Conservation (phyloP, 139 green algal genomes). For the Eudorina sp. region DNA sequence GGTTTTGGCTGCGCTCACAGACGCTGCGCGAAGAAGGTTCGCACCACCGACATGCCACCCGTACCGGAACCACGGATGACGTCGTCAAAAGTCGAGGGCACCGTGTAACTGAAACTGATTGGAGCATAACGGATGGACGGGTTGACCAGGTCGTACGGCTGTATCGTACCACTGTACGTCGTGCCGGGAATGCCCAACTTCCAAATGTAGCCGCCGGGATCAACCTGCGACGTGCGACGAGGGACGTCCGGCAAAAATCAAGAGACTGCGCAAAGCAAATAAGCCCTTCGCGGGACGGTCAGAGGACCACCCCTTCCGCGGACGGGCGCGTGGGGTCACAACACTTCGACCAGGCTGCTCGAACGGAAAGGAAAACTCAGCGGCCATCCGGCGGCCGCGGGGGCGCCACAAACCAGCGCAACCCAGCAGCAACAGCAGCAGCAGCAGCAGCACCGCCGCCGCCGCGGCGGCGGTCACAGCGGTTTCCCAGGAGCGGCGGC, state of each 20-base stretch:
- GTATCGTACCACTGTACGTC: background rate
- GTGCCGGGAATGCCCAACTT: background rate
- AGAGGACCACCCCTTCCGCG: too few species aligned
- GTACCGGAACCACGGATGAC: background rate
- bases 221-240: background rate
- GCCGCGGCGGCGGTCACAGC: background rate
- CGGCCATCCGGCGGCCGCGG: background rate
- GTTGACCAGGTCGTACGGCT: background rate
- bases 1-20: too few species aligned
- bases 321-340: too few species aligned
- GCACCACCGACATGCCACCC: conserved; percentile 4
- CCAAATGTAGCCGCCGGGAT: background rate
- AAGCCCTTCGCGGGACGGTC: too few species aligned
- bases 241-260: too few species aligned
- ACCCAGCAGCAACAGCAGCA: background rate
- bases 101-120: background rate
- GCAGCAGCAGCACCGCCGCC: background rate
- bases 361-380: too few species aligned
- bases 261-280: too few species aligned
- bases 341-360: too few species aligned
- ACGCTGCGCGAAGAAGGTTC: background rate
- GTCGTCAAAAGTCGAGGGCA: background rate
- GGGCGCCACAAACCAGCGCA: background rate
- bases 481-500: too few species aligned
- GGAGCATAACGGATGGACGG: background rate